Evolutionary conservation across 148 eudicot species (phyloP), one percentile per base, ranked within the genome.

Genomic region (Camellia sinensis): DNA sequence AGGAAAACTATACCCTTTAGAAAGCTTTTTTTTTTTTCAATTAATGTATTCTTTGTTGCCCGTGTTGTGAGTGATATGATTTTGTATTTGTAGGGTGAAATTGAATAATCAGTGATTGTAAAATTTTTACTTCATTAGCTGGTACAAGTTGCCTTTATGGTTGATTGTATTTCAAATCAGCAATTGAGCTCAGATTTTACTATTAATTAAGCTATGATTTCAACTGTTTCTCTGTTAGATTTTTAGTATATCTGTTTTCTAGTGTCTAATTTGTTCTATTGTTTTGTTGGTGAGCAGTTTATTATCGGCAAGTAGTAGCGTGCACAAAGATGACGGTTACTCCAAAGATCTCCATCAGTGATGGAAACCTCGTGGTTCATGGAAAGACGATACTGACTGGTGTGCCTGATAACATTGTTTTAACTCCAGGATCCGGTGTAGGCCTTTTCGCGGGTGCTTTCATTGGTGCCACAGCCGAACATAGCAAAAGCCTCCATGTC

Each of bases 301-400:
- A 65, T 85, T 59, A n/a, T 78, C 63, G 66, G 59, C 67, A 79
- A 75, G 64, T 77, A 82, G 80, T 53, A 22, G 61, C 53, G 71
- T 52, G 75, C 48, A 67, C 60, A 79, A 84, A 87, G 81, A 92
- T 93, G 98, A 94, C 97, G 21, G 85, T 94, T 53, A 91, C 92
- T 70, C 94, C 94, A 14, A 87, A 80, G 12, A 93, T 94, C 78
- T 88, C 85, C 18, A 56, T 93, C 67, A 86, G 74, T 61, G 85
- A 95, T 6, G 94, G 97, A 2, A 90, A 91, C 90, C 94, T 95
- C 60, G 86, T 95, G 67, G 97, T 93, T 46, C 87, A 88, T 68
- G 96, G 98, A 52, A 93, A 91, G 82, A 93, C 94, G 74, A 85
- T 95, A 57, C 75, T 95, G 73, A 93, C 63, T 12, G 94, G 96